Evolutionary conservation across 768 basidiomycete species (phyloP).

Genomic region (Leccinum broughii): DNA sequence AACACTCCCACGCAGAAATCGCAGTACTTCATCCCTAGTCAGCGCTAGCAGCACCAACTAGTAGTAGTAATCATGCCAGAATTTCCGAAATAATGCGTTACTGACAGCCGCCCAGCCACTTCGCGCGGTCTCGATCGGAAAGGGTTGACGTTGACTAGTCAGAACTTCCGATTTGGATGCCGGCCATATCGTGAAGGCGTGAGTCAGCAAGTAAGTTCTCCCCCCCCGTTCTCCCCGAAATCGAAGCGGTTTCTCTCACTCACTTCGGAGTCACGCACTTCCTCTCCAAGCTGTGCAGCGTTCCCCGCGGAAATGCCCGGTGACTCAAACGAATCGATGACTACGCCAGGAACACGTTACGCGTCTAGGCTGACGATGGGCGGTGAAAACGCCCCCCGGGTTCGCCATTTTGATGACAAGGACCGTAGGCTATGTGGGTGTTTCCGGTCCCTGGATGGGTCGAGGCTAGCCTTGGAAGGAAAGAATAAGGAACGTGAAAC

Average conservation of each 20-base stretch:
- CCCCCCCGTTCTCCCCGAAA: neutral
- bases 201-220: neutral
- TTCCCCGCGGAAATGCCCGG: neutral
- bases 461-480: neutral
- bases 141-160: neutral
- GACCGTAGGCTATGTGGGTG: neutral
- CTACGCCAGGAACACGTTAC: neutral
- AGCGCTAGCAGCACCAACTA: neutral
- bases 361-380: neutral
- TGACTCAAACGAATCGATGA: neutral
- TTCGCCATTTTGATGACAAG: neutral
- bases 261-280: too few species aligned
- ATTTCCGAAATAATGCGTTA: neutral
- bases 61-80: neutral
- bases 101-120: neutral
- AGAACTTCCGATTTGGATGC: neutral
- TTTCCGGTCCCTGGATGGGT: neutral
- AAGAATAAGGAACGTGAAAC: neutral
- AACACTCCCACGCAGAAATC: neutral
- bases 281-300: neutral
- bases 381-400: neutral
- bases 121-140: neutral
- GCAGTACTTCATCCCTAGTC: neutral
- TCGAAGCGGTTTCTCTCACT: neutral
- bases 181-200: neutral